Base-by-base conservation (phyloP, 2,329 filamentous ascomycete genomes). In the Dothidotthia symphoricarpi region DNA sequence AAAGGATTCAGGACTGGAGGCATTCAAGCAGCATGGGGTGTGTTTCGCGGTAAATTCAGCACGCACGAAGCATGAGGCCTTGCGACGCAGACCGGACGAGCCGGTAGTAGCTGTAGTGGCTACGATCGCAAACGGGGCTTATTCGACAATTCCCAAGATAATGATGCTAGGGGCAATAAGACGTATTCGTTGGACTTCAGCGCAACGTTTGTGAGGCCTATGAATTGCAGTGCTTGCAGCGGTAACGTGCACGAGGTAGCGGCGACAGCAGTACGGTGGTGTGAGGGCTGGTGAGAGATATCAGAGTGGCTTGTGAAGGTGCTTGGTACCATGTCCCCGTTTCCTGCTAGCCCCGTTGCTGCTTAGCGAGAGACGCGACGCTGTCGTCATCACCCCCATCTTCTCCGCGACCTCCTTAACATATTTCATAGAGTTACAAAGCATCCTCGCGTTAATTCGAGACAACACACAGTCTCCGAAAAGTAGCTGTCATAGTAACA, bases 1-100 rank as follows among this genome's bases (percentile, higher is more conserved):
- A 96, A 97, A 69, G 93, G 93, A 74, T 98, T 98, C 83, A 97
- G 80, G 49, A 63, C 60, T 75, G 93, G 88, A 84, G 90, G 90
- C 90, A 95, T 95, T 82, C 85, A 85, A 75, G 70, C 72, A 65
- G 68, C 59, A 63, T 60, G 28, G 52, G 58, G 38, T 27, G 37
- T 36, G 30, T 29, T 48, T 46, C 37, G 47, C 31, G 34, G 34
- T 28, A 27, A 31, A 28, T 36, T 49, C 41, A 41, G 48, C 41
- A 45, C 41, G 49, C 41, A 48, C 44, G 45, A 57, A 46, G 48
- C 61, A 63, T 64, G 46, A 38, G 58, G 45, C 47, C 55, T 51
- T 48, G 50, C 44, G 39, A 37, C 32, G 5, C 32, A 22, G 39
- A 39, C 53, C 48, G 53, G 53, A 43, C 47, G 44, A 43, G 53